phyloP scores from a whole-genome alignment of 768 basidiomycete genomes.

The Amanita fuliginea region DNA sequence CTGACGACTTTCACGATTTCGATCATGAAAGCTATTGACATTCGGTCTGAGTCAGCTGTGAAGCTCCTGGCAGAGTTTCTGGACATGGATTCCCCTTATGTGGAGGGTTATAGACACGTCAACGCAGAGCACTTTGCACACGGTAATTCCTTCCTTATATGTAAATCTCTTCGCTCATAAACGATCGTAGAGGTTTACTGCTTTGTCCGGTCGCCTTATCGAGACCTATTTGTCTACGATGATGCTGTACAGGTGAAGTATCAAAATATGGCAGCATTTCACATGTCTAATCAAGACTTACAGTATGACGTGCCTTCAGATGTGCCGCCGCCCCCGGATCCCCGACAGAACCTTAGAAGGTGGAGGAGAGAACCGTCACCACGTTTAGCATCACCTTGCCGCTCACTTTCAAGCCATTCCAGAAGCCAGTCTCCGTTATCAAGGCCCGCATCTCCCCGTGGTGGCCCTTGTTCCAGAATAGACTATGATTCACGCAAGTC shows the following conservation, averaged over 20 bases:
- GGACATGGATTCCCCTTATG: slow-evolving; percentile 58
- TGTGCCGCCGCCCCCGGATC: slow-evolving; percentile 25
- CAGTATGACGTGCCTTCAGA: slow-evolving; percentile 51
- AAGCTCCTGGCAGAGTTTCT: slow-evolving; percentile 81
- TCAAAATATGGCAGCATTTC: not conserved
- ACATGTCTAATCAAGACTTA: slow-evolving; percentile 6
- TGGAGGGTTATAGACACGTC: slow-evolving; percentile 41
- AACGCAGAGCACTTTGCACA: slow-evolving; percentile 94
- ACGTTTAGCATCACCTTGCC: slow-evolving; percentile 18
- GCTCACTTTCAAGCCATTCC: slow-evolving; percentile 10
- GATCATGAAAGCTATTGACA: slow-evolving; percentile 87
- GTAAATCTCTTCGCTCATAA: not conserved
- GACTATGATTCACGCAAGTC: not conserved
- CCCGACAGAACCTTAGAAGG: slow-evolving; percentile 14
- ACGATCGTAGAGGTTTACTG: slow-evolving; percentile 64
- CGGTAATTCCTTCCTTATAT: slow-evolving; percentile 37
- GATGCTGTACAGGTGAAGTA: slow-evolving; percentile 62
- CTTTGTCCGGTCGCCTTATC: slow-evolving; percentile 82
- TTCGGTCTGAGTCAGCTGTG: slow-evolving; percentile 82
- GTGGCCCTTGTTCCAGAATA: not conserved
- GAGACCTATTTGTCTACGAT: slow-evolving; percentile 78
- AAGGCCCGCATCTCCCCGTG: not conserved
- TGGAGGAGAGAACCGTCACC: slow-evolving; percentile 15
- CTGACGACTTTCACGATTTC: slow-evolving; percentile 82
- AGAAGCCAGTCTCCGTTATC: not conserved